phyloP scores from a whole-genome alignment of 495 filamentous ascomycete species.

The Annulohypoxylon moriforme region DNA sequence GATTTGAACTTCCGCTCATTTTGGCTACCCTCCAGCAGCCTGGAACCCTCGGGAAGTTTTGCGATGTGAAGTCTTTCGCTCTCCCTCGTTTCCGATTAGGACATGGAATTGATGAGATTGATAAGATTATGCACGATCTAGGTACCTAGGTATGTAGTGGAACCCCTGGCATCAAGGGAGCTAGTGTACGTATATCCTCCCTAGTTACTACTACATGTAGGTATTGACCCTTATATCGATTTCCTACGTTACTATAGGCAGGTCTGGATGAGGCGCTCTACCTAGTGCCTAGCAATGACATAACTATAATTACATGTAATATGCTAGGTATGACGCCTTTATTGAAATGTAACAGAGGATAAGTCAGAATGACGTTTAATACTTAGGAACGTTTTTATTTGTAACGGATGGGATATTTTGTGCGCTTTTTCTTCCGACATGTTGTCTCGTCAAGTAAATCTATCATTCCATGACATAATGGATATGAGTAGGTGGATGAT shows the following conservation, averaged over 20 bases:
- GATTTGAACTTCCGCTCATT: slow-evolving; percentile 49
- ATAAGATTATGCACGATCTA: slow-evolving; percentile 40
- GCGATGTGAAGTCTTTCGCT: slow-evolving; percentile 13
- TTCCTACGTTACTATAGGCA: too few relatives aligned
- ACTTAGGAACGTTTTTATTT: neutral
- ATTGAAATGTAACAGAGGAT: neutral
- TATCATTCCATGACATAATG: neutral
- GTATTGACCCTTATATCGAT: too few relatives aligned
- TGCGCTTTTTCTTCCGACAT: too few relatives aligned
- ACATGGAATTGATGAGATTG: slow-evolving; percentile 36
- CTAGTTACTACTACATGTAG: too few relatives aligned
- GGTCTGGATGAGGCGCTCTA: too few relatives aligned
- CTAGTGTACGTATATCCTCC: neutral
- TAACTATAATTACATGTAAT: too few relatives aligned
- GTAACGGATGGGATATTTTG: neutral
- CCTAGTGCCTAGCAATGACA: too few relatives aligned
- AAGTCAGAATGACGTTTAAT: neutral
- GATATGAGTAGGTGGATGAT: neutral
- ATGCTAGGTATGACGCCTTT: slow-evolving; percentile 6
- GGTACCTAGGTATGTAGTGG: neutral
- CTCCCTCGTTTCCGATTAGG: neutral
- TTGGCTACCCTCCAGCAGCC: slow-evolving; percentile 15
- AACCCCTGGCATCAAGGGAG: neutral
- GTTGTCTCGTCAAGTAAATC: neutral
- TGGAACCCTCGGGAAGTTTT: slow-evolving; percentile 5